Base-by-base conservation (phyloP, 2,329 filamentous ascomycete species). In the Curvularia verruculosa region DNA sequence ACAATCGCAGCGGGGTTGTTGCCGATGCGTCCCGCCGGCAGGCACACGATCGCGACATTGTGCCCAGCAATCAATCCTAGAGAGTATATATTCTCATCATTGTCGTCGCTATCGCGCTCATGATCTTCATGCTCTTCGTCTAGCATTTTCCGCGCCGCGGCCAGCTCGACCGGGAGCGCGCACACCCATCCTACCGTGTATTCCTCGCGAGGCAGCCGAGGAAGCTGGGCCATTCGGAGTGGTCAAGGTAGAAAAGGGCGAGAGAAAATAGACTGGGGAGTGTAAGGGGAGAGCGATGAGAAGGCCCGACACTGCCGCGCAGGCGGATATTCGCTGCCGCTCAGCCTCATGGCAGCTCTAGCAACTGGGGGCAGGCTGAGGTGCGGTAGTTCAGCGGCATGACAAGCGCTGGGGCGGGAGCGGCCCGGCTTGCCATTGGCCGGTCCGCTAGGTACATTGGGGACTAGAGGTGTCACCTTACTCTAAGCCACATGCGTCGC, bases 1-100 rank as follows among this genome's bases (percentile, higher is more conserved):
- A 73, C 73, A 0, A 58, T 61, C 9, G 77, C 74, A 0, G 77
- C 73, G 2, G 72, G 53, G 39, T 56, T 71, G 10, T 56, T 77
- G 10, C 78, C 78, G 29, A 71, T 72, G 13, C 59, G 57, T n/a
- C 75, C 71, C 5, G 39, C 52, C 5, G 59, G 61, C 9, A 64
- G 36, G 15, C 59, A 64, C 1, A 31, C 58, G 54, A 44, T 44
- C 10, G 10, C 41, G 15, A 44, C 41, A 24, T 44, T 44, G 41
- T 44, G 41, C 3, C 29, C 49, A 67, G 64, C 21, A 68, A 75
- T 65, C 3, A 52, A 57, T 8, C 74, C 71, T 1, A 70, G 54
- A 6, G 54, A 1, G 34, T 65, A 64, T 0, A 60, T 2, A 52
- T 59, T 66, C 75, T 68, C n/a, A 66, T 60, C 49, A 53, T 69